Evolutionary conservation across 2,329 filamentous ascomycete species (phyloP), one percentile per base, ranked within the genome.

Genomic region (Coniochaeta sp.): DNA sequence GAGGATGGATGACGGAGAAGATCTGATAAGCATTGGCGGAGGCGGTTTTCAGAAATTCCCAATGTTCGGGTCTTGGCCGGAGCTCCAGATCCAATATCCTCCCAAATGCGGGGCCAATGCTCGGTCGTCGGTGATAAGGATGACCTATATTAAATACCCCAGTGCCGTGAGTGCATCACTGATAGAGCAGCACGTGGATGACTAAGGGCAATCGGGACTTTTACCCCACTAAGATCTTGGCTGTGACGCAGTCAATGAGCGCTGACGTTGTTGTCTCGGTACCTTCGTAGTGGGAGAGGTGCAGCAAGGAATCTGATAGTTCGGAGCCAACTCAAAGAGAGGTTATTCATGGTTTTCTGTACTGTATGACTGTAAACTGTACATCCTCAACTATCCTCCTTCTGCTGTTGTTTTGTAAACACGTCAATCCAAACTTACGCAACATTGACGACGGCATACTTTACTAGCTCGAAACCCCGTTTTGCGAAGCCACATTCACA

Each of bases 401-500:
- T n/a, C n/a, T n/a, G n/a, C n/a, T n/a, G n/a, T n/a, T n/a, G n/a
- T n/a, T n/a, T n/a, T n/a, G n/a, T n/a, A n/a, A n/a, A n/a, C n/a
- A n/a, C n/a, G n/a, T n/a, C n/a, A n/a, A n/a, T n/a, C n/a, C n/a
- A n/a, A n/a, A n/a, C n/a, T n/a, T n/a, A n/a, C n/a, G n/a, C n/a
- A n/a, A n/a, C n/a, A n/a, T n/a, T n/a, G n/a, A n/a, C n/a, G n/a
- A n/a, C n/a, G n/a, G n/a, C n/a, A n/a, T n/a, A n/a, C n/a, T n/a
- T n/a, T n/a, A n/a, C n/a, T n/a, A n/a, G n/a, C n/a, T 18, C 7
- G 16, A 20, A 8, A 40, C 18, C 35, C 16, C 4, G 5, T 22
- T 40, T 24, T 42, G 38, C 38, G 20, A 42, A 42, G 38, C 38
- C 38, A 42, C 38, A 42, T 22, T 42, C 38, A 42, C 38, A 24